phyloP scores from a whole-genome alignment of 1,284 basidiomycete genomes.

The Neolentinus lepideus region DNA sequence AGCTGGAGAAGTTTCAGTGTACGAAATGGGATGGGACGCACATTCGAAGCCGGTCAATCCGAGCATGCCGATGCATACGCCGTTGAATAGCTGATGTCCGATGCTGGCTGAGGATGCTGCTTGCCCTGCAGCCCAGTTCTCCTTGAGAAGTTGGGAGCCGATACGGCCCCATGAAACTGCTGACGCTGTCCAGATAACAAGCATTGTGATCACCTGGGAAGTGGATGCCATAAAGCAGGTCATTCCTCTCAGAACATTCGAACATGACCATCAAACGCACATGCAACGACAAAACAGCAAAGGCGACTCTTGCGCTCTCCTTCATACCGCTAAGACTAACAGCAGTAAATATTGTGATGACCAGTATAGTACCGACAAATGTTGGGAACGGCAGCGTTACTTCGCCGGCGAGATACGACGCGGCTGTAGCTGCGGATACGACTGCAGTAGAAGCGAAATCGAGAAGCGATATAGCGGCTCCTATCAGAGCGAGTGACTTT shows the following conservation, averaged over 20 bases:
- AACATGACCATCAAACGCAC: too few species aligned
- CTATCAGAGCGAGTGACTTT: constrained; percentile 51
- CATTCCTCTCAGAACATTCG: too few species aligned
- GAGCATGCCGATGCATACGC: constrained; percentile 60
- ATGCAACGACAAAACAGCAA: constrained; percentile 50
- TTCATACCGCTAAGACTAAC: constrained; percentile 53
- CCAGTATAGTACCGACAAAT: constrained; percentile 38
- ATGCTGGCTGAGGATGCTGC: constrained; percentile 23
- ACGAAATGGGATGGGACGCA: constrained; percentile 18
- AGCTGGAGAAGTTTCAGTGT: not conserved
- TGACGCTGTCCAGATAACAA: constrained; percentile 39
- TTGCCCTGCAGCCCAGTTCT: constrained; percentile 46
- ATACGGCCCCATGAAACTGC: constrained; percentile 41
- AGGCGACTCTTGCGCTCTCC: constrained; percentile 54
- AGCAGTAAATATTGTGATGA: constrained; percentile 44
- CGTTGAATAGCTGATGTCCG: constrained; percentile 46
- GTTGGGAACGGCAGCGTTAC: constrained; percentile 44
- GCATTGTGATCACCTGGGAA: constrained; percentile 39
- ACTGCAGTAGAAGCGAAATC: constrained; percentile 61
- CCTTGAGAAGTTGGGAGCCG: constrained; percentile 39
- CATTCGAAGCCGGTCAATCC: constrained; percentile 68
- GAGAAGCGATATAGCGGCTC: constrained; percentile 53
- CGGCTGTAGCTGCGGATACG: constrained; percentile 64
- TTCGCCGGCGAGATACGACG: constrained; percentile 59
- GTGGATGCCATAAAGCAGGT: too few species aligned